These are phyloP conservation scores for Nectriaceae sp. DNA, from an alignment of 2,329 filamentous ascomycete genomes.

Conservation along the genomic window DNA sequence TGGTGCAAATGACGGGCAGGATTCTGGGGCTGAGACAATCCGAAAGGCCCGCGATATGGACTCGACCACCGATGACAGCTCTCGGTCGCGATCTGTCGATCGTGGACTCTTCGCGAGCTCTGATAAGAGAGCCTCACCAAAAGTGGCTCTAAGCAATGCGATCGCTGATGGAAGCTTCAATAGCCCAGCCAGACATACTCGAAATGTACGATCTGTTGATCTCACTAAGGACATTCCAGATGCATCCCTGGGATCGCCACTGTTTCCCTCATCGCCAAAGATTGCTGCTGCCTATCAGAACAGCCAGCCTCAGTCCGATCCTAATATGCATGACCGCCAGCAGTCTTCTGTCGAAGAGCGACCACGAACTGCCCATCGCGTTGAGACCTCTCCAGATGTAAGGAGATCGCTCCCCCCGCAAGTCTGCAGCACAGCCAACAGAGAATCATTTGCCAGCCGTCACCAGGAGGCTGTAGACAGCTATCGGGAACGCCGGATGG, in stretches of 20 bases:
- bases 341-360: constrained; percentile 40
- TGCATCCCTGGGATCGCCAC: constrained; percentile 36
- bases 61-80: constrained; percentile 44
- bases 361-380: constrained; percentile 49
- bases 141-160: constrained; percentile 63
- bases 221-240: constrained; percentile 32
- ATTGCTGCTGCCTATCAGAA: constrained; percentile 43
- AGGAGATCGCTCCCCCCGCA: not conserved
- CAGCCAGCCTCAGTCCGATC: constrained; percentile 46
- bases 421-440: not conserved
- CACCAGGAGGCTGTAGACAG: not conserved
- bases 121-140: constrained; percentile 66
- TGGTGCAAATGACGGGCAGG: constrained; percentile 42
- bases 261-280: constrained; percentile 40
- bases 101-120: constrained; percentile 58
- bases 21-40: constrained; percentile 33
- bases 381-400: constrained; percentile 30
- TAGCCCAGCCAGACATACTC: constrained; percentile 43
- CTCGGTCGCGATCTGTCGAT: constrained; percentile 65
- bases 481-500: not conserved
- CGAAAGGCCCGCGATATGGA: constrained; percentile 45
- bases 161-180: constrained; percentile 62
- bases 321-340: constrained; percentile 40
- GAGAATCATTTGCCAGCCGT: not conserved
- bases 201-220: constrained; percentile 49